Conservation (phyloP, 73 alveolate species). For the Halteria grandinella region DNA sequence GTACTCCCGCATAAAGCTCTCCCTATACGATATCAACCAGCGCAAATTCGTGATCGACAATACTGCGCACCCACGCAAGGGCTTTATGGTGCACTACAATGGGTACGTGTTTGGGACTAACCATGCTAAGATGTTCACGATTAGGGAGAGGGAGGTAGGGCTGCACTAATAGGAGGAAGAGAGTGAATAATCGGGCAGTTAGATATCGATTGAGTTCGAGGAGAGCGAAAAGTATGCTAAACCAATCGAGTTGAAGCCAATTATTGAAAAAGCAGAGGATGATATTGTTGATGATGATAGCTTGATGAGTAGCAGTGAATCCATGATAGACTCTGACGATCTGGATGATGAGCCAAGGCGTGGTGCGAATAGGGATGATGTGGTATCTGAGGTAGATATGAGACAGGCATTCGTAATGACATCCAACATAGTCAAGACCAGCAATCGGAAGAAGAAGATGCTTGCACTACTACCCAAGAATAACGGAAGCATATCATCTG, state of each 20-base stretch:
- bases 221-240: no score
- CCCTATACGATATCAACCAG: conserved; percentile 38
- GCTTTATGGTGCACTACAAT: conserved; percentile 32
- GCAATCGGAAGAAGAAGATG: conserved; percentile 11
- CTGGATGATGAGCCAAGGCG: no score
- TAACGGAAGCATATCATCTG: not conserved
- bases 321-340: no score
- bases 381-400: conserved; percentile 24
- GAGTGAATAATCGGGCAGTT: no score
- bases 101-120: conserved; percentile 48
- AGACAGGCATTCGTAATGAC: conserved; percentile 13
- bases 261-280: no score
- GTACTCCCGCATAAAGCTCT: not conserved
- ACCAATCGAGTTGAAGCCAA: no score
- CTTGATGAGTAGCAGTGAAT: no score
- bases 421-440: conserved; percentile 1
- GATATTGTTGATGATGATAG: no score
- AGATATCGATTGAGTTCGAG: no score
- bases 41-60: conserved; percentile 8
- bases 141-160: conserved; percentile 39
- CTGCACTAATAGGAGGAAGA: not conserved
- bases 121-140: conserved; percentile 21
- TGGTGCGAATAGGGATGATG: conserved; percentile 37
- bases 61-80: not conserved
- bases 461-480: not conserved